Conservation (phyloP, 306 rosid species). For the Castanea crenata region DNA sequence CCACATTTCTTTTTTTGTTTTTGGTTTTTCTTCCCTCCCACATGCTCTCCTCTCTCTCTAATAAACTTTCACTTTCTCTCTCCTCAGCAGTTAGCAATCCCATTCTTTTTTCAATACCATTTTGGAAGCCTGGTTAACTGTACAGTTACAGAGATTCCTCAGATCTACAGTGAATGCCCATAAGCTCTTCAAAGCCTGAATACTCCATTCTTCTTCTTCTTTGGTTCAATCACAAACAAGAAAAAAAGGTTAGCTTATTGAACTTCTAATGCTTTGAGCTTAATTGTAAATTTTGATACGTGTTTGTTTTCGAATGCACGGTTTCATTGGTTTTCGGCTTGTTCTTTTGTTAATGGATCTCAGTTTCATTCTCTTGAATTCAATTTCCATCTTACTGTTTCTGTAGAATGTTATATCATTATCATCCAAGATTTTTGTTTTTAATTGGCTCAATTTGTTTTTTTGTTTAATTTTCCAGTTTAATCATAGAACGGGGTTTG, state of each 20-base stretch:
- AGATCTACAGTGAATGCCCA: slow-evolving; percentile 63
- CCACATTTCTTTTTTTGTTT: slow-evolving; percentile 11
- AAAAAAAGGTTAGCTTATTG: slow-evolving; percentile 37
- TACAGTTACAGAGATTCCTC: slow-evolving; percentile 59
- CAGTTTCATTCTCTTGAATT: slow-evolving; percentile 22
- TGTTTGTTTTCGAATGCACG: neutral
- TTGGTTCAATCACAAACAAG: slow-evolving; percentile 18
- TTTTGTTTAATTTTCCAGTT: neutral
- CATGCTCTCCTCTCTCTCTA: slow-evolving; percentile 38
- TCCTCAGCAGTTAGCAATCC: slow-evolving; percentile 27
- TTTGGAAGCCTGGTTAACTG: slow-evolving; percentile 72
- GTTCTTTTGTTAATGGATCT: slow-evolving; percentile 29
- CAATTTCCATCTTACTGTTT: neutral
- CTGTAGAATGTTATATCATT: neutral
- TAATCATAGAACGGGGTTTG: neutral
- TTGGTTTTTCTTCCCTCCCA: slow-evolving; percentile 37
- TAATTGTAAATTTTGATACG: slow-evolving; percentile 14
- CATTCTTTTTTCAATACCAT: slow-evolving; percentile 33
- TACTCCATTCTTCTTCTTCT: slow-evolving; percentile 35
- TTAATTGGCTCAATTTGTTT: neutral
- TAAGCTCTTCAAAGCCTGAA: slow-evolving; percentile 39
- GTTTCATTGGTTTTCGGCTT: neutral
- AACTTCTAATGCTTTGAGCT: slow-evolving; percentile 12
- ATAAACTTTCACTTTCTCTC: slow-evolving; percentile 28
- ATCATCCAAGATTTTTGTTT: neutral